Conservation (phyloP, 2,329 filamentous ascomycete genomes). For the Sporothrix schenckii region DNA sequence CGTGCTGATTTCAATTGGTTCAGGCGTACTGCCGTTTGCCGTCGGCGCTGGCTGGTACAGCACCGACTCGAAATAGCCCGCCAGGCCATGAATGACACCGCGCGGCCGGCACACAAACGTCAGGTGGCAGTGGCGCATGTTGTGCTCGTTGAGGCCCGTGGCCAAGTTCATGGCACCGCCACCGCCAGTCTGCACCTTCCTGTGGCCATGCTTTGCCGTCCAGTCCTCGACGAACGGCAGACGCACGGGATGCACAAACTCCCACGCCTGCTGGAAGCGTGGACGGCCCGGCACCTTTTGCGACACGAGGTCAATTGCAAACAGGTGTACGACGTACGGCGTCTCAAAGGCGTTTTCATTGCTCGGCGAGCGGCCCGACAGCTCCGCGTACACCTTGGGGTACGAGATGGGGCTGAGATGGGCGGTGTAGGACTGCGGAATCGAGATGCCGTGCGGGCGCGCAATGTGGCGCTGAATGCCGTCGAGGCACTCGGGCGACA, state of each 20-base stretch:
- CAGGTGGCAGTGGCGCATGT: conserved; percentile 75
- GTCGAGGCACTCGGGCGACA: conserved; percentile 91
- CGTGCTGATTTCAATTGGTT: conserved; percentile 82
- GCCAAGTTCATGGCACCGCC: conserved; percentile 74
- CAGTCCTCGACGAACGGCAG: conserved; percentile 43
- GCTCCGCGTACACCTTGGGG: conserved; percentile 81
- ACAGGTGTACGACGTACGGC: conserved; percentile 92
- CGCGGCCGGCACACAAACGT: conserved; percentile 77
- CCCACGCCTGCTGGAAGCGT: conserved; percentile 76
- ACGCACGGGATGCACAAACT: conserved; percentile 76
- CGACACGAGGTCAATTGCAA: conserved; percentile 83
- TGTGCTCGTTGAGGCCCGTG: conserved; percentile 87
- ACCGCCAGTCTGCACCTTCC: conserved; percentile 63
- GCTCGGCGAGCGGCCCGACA: conserved; percentile 62
- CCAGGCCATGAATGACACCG: conserved; percentile 87
- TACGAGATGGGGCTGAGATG: conserved; percentile 90
- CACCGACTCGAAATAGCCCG: conserved; percentile 96
- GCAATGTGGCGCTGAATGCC: conserved; percentile 90
- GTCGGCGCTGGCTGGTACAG: conserved; percentile 64
- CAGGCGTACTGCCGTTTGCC: conserved; percentile 43
- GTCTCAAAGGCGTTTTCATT: conserved; percentile 81
- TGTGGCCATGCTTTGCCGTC: conserved; percentile 54
- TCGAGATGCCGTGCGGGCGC: conserved; percentile 81
- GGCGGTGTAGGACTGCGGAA: conserved; percentile 89
- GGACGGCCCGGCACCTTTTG: conserved; percentile 60